Conservation (phyloP, 2,329 filamentous ascomycete genomes). For the Neophaeococcomyces mojaviensis region DNA sequence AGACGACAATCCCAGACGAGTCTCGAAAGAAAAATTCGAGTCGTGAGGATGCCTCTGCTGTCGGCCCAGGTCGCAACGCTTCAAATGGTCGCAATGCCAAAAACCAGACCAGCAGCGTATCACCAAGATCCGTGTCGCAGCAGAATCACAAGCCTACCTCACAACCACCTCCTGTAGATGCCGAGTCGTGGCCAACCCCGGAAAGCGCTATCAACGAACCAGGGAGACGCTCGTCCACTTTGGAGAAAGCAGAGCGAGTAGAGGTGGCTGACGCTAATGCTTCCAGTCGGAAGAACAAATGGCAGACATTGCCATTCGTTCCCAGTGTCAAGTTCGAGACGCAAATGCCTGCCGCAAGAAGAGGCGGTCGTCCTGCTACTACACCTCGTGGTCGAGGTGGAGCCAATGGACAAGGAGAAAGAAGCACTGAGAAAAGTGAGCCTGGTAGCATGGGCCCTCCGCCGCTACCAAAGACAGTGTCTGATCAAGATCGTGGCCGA, state of each 20-base stretch:
- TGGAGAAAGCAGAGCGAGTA: constrained; percentile 50
- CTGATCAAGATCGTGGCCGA: constrained; percentile 22
- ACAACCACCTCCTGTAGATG: constrained; percentile 61
- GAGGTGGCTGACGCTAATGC: constrained; percentile 46
- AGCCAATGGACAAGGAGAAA: constrained; percentile 27
- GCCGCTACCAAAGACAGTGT: constrained; percentile 18
- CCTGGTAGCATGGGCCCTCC: constrained; percentile 21
- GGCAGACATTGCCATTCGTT: constrained; percentile 75
- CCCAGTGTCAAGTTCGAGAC: constrained; percentile 84
- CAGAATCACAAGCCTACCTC: constrained; percentile 19
- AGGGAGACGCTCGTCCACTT: constrained; percentile 55
- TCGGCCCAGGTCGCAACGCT: constrained; percentile 6
- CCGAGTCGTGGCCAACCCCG: constrained; percentile 81
- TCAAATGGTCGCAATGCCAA: constrained; percentile 6
- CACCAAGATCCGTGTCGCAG: constrained; percentile 27
- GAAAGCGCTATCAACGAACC: constrained; percentile 70
- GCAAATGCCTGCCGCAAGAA: constrained; percentile 52
- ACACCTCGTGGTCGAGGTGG: constrained; percentile 46
- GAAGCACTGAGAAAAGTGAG: constrained; percentile 29
- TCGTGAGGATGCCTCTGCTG: constrained; percentile 11
- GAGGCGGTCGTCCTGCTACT: constrained; percentile 50
- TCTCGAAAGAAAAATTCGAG: constrained; percentile 12
- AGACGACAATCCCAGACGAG: constrained; percentile 31
- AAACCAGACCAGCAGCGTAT: constrained; percentile 14
- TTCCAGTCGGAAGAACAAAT: constrained; percentile 63